These are phyloP conservation scores for Calonectria fujianensis DNA, from an alignment of 2,329 filamentous ascomycete species.

Conservation along the genomic window DNA sequence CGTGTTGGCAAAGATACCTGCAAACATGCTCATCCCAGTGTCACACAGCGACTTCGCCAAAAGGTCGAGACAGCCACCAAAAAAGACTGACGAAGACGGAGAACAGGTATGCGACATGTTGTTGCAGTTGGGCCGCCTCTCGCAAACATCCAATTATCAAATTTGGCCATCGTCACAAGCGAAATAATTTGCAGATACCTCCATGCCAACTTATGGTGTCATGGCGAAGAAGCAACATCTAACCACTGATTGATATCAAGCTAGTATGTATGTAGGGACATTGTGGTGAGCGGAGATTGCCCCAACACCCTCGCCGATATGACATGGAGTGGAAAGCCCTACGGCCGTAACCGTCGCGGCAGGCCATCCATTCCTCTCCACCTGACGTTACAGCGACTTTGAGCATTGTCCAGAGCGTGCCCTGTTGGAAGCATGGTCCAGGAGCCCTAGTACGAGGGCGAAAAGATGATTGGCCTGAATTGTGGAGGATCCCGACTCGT, in stretches of 20 bases:
- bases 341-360: constrained; percentile 25
- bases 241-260: constrained; percentile 1
- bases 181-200: not conserved
- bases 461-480: not conserved
- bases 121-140: not conserved
- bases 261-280: not conserved
- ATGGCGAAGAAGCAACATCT: not conserved
- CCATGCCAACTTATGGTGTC: not conserved
- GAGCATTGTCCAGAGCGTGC: constrained; percentile 6
- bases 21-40: not conserved
- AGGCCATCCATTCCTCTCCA: constrained; percentile 12
- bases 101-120: not conserved
- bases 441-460: not conserved
- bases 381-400: constrained; percentile 17
- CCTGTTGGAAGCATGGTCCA: constrained; percentile 2
- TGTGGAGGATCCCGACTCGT: not conserved
- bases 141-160: not conserved
- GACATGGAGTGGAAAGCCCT: constrained; percentile 17
- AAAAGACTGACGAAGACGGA: not conserved
- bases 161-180: not conserved
- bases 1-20: constrained; percentile 4
- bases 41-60: not conserved
- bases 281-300: not conserved
- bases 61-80: not conserved
- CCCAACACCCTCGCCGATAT: constrained; percentile 1